Evolutionary conservation across 495 filamentous ascomycete genomes (phyloP), one percentile per base, ranked within the genome.

Genomic region (Neurospora discreta): DNA sequence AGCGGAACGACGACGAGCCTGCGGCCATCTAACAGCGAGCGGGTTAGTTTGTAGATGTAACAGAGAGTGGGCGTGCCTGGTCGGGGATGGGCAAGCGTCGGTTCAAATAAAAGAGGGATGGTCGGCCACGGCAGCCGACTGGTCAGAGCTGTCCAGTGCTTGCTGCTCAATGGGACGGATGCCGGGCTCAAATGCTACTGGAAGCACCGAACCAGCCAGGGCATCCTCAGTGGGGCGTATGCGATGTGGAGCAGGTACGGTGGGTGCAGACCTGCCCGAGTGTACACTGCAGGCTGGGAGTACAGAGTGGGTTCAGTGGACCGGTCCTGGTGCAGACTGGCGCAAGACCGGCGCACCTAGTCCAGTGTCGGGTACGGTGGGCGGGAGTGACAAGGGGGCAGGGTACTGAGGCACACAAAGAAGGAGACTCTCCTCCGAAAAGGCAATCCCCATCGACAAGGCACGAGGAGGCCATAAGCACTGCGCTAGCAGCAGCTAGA

Each of bases 1-100:
- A 72, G 26, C 72, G 73, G 41, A 75, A 75, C 72, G 78, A 74
- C 69, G 74, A 77, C 42, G 77, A 78, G 73, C 79, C 75, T 74
- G 78, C 81, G 75, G 81, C 81, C 81, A 82, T 82, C 81, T 82
- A 80, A 71, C 73, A 73, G 72, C 69, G 72, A 71, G 38, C 68
- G 75, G 74, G 74, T 72, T 71, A 77, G 77, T 71, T 70, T 43
- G 72, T 41, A 44, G 26, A 43, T 68, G 58, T 38, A 39, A 40
- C 46, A 60, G 68, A 72, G 58, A 36, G 67, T 70, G 75, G 68
- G 77, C 74, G 76, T 71, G 76, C 74, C 67, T 70, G 41, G 74
- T 73, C 74, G 73, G 77, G 78, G 73, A 74, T 74, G 75, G 78
- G 77, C 73, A 74, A 74, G 67, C 40, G 58, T 65, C 72, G 76